These are phyloP conservation scores for Apiospora saccharicola DNA, from an alignment of 2,329 filamentous ascomycete genomes.

Conservation along the genomic window DNA sequence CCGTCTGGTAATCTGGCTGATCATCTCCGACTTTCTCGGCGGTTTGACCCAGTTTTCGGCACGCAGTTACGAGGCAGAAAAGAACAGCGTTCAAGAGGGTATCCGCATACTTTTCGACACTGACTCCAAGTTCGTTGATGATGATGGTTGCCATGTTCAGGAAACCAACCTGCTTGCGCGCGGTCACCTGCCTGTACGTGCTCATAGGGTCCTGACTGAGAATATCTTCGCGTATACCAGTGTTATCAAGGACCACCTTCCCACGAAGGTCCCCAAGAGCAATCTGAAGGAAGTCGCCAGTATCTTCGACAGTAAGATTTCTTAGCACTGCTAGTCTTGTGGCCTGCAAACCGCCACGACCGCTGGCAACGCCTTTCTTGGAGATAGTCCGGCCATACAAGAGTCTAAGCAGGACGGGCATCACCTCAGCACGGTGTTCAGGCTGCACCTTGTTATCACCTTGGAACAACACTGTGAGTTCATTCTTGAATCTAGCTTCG, in stretches of 20 bases:
- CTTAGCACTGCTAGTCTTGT: slow-evolving; percentile 83
- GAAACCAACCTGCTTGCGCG: slow-evolving; percentile 81
- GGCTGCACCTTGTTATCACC: slow-evolving; percentile 75
- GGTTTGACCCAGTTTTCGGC: slow-evolving; percentile 58
- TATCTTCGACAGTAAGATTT: slow-evolving; percentile 75
- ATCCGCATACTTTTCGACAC: slow-evolving; percentile 71
- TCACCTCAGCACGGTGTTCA: slow-evolving; percentile 75
- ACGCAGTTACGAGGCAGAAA: slow-evolving; percentile 80
- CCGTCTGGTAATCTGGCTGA: slow-evolving; percentile 37
- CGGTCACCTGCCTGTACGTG: slow-evolving; percentile 70
- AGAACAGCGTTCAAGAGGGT: slow-evolving; percentile 79
- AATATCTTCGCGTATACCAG: slow-evolving; percentile 56
- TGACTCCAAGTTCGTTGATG: slow-evolving; percentile 81
- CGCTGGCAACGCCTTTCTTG: slow-evolving; percentile 77
- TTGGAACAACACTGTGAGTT: slow-evolving; percentile 88
- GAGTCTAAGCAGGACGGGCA: slow-evolving; percentile 86
- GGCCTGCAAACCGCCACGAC: slow-evolving; percentile 81
- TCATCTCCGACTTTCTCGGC: slow-evolving; percentile 7
- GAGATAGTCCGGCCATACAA: slow-evolving; percentile 91
- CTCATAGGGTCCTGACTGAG: slow-evolving; percentile 68
- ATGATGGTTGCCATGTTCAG: slow-evolving; percentile 91
- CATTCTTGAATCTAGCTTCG: slow-evolving; percentile 90
- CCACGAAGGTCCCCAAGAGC: slow-evolving; percentile 74
- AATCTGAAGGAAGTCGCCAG: slow-evolving; percentile 84
- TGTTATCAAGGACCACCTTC: slow-evolving; percentile 63